Conservation (phyloP, 139 green algal species). For the Auxenochlorella pyrenoidosa region DNA sequence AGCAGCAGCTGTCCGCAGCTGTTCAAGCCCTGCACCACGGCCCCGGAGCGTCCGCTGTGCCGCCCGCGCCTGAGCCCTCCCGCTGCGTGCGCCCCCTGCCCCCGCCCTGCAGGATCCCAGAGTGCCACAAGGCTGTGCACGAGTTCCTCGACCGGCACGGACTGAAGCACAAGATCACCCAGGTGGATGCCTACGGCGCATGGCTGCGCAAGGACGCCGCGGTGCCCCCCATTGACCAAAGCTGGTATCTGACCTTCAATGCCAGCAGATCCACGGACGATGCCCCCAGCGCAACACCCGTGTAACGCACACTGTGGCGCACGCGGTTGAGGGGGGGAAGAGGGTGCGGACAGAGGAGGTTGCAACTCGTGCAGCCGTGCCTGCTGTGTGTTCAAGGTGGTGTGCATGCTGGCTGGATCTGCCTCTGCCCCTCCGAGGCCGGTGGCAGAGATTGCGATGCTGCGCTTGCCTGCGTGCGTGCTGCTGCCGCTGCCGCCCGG, state of each 20-base stretch:
- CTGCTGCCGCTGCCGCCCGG: neutral
- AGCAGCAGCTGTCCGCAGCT: neutral
- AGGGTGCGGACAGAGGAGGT: too few relatives aligned
- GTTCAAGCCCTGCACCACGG: too few relatives aligned
- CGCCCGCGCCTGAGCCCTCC: neutral
- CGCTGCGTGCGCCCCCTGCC: neutral
- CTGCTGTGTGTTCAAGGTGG: too few relatives aligned
- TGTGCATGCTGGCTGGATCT: too few relatives aligned
- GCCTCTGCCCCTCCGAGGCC: too few relatives aligned
- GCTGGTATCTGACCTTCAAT: neutral
- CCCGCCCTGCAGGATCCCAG: neutral
- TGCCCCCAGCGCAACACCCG: neutral
- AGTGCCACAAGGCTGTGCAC: neutral
- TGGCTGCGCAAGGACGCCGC: neutral
- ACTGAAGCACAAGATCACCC: neutral
- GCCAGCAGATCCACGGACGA: neutral
- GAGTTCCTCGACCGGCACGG: neutral
- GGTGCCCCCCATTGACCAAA: neutral
- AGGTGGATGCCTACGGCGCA: neutral
- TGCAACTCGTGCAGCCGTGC: too few relatives aligned
- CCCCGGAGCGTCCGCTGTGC: too few relatives aligned
- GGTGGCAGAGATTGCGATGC: too few relatives aligned
- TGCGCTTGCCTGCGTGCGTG: too few relatives aligned
- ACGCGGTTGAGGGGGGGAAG: too few relatives aligned
- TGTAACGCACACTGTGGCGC: too few relatives aligned